Evolutionary conservation across 225 moss, liverwort and hornwort genomes (phyloP), one percentile per base, ranked within the genome.

Genomic region (Sphagnum tenellum): DNA sequence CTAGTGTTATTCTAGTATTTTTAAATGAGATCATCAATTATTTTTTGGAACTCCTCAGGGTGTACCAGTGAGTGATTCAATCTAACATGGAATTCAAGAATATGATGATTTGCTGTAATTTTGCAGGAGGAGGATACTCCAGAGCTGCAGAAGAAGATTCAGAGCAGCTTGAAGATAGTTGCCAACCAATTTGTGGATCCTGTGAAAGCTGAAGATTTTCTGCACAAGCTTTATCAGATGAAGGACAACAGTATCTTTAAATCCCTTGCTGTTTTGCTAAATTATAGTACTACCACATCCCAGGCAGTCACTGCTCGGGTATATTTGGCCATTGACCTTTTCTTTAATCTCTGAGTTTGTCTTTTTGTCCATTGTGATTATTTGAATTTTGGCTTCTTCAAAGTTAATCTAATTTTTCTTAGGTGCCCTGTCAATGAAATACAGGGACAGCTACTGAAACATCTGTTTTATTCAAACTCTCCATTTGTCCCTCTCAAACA

Each of bases 61-160:
- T 29, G 29, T 1, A 29, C 29, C 29, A 29, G 29, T 29, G 29
- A 29, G 29, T 29, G 29, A 29, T 0, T 29, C 29, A 29, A 29
- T 29, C 29, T 29, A 1, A 1, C 29, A 29, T 29, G 29, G 29
- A 29, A 29, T 29, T 29, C 29, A 29, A 29, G 29, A 29, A 29
- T 29, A 29, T 29, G 29, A 29, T 29, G 29, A 29, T 29, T 29
- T 29, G 29, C 29, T 29, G 29, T 29, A 29, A 29, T 29, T 29
- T 29, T 71, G 59, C 89, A 98, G 98, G 98, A 93, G 69, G 93
- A 90, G 60, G 98, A 88, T 57, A 81, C 63, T 64, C 81, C 89
- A 7, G 93, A 90, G 59, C 60, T 82, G 49, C 88, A 90, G 76
- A 93, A 90, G 69, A 92, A 79, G 74, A 73, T 93, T 44, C 92